phyloP scores from a whole-genome alignment of 139 green algal species.

The Chlorella sorokiniana region DNA sequence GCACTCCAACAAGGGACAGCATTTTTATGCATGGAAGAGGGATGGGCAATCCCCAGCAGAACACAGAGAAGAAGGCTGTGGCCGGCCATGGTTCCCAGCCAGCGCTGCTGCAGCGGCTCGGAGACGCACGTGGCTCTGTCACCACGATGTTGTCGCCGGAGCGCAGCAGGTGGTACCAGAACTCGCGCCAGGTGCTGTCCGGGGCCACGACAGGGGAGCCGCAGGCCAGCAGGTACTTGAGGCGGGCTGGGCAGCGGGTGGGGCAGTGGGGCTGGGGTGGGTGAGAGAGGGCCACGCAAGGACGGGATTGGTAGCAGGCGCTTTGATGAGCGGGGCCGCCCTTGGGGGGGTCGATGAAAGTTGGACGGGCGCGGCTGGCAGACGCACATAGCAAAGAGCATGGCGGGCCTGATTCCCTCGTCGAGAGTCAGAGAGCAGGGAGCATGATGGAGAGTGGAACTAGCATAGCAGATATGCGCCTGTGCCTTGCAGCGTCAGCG shows the following conservation, averaged over 20 bases:
- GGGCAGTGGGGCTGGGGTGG: background rate
- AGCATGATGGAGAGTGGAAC: no score
- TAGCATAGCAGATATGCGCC: background rate
- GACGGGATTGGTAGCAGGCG: background rate
- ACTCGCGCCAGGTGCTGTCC: background rate
- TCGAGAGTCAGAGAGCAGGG: no score
- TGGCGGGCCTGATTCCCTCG: no score
- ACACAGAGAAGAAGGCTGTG: background rate
- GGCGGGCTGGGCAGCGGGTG: background rate
- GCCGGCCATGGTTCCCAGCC: background rate
- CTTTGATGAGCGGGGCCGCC: background rate
- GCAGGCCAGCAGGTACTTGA: conserved; percentile 28
- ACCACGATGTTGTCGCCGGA: background rate
- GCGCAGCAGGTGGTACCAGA: conserved; percentile 16
- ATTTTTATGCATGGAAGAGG: background rate
- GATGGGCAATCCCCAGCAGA: background rate
- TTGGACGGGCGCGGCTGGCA: no score
- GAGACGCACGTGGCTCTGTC: background rate
- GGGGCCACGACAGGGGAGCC: conserved; percentile 13
- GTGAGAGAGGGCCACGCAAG: background rate
- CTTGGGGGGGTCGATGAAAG: no score
- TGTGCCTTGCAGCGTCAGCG: no score
- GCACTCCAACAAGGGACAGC: background rate
- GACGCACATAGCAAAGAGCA: no score
- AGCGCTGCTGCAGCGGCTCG: background rate